Percentiles rank a stretch among this genome's conserved stretches.
These are phyloP conservation scores for Caloboletus firmus DNA, from an alignment of 1,284 basidiomycete species.

Conservation along the genomic window DNA sequence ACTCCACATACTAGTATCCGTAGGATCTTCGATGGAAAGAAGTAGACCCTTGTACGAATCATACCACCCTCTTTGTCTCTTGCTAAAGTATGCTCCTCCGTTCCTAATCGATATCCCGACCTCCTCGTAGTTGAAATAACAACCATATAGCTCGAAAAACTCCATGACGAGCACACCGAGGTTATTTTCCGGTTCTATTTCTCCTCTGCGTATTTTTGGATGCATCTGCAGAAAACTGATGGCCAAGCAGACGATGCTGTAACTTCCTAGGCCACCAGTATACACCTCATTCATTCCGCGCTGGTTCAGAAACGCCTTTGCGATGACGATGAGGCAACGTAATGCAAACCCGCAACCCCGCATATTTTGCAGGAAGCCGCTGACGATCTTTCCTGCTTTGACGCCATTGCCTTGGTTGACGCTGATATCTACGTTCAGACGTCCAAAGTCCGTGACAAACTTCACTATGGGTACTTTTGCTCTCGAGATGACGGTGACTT, in stretches of 20 bases:
- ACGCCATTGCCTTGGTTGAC: constrained; percentile 89
- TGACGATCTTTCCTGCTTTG: constrained; percentile 78
- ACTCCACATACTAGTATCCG: constrained; percentile 71
- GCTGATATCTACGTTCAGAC: constrained; percentile 87
- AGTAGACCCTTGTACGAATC: constrained; percentile 60
- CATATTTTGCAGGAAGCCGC: constrained; percentile 74
- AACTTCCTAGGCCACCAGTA: constrained; percentile 92
- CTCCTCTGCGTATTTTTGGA: constrained; percentile 86
- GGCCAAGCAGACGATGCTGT: constrained; percentile 90
- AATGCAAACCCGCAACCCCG: constrained; percentile 59
- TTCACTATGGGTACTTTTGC: constrained; percentile 95
- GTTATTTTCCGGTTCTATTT: constrained; percentile 86
- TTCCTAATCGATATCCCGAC: constrained; percentile 88
- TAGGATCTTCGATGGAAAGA: constrained; percentile 94
- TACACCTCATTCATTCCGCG: constrained; percentile 97
- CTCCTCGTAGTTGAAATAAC: constrained; percentile 88
- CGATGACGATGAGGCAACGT: constrained; percentile 79
- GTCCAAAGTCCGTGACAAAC: constrained; percentile 77
- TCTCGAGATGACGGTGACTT: constrained; percentile 84
- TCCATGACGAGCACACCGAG: constrained; percentile 92
- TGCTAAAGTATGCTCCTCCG: constrained; percentile 85
- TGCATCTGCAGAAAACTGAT: constrained; percentile 97
- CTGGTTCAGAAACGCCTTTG: constrained; percentile 89
- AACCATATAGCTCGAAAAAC: constrained; percentile 95
- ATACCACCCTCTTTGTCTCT: constrained; percentile 77